These are phyloP conservation scores for Danielia reshetovae DNA, from an alignment of 805 yeast genomes.

Conservation along the genomic window DNA sequence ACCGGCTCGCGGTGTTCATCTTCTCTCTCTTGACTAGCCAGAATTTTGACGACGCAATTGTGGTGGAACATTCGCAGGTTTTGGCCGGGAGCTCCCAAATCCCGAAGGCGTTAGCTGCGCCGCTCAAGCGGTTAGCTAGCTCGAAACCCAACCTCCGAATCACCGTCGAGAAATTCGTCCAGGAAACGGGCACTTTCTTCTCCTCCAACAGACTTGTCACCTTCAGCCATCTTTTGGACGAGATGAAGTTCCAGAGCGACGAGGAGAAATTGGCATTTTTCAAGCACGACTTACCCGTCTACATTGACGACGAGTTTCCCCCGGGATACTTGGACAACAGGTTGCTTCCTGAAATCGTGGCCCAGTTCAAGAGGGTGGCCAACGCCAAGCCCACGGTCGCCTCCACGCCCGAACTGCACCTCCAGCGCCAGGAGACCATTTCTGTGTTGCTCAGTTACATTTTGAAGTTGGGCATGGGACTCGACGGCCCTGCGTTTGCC, in stretches of 20 bases:
- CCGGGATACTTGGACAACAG: conserved; percentile 53
- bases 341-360: conserved; percentile 67
- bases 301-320: conserved; percentile 33
- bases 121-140: conserved; percentile 39
- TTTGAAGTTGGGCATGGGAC: conserved; percentile 30
- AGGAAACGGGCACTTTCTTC: conserved; percentile 23
- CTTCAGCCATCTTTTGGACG: conserved; percentile 51
- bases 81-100: conserved; percentile 14
- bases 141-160: conserved; percentile 31
- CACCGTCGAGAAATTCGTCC: conserved; percentile 25
- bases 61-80: conserved; percentile 6
- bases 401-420: conserved; percentile 26
- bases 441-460: conserved; percentile 39
- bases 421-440: conserved; percentile 34
- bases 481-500: conserved; percentile 32
- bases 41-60: conserved; percentile 2
- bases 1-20: conserved; percentile 55
- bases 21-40: conserved; percentile 40
- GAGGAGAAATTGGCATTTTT: conserved; percentile 49
- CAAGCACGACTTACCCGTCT: conserved; percentile 26
- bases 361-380: conserved; percentile 29
- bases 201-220: conserved; percentile 44
- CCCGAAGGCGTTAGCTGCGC: conserved; percentile 35
- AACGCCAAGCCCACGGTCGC: conserved; percentile 24
- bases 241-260: conserved; percentile 49